Conservation (phyloP, 164 flowering plant genomes). For the Vitis amurensis region DNA sequence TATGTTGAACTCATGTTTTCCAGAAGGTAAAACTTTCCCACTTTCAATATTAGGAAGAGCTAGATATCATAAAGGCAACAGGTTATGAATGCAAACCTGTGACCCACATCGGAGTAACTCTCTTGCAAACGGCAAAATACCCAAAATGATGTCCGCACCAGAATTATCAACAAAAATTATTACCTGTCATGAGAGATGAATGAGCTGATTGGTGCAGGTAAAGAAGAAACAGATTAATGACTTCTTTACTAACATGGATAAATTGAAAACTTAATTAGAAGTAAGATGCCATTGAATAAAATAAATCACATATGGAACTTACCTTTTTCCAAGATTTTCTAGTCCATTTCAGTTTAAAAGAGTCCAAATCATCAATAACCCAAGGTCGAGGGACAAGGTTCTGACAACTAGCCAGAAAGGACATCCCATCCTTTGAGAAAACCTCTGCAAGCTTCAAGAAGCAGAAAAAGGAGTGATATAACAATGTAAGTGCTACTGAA, state of each 20-base stretch:
- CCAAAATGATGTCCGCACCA: slow-evolving; percentile 97
- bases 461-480: background rate
- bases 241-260: background rate
- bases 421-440: slow-evolving; percentile 96
- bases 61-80: background rate
- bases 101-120: slow-evolving; percentile 83
- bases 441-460: slow-evolving; percentile 95
- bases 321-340: slow-evolving; percentile 91
- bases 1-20: no score
- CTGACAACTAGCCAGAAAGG: slow-evolving; percentile 91
- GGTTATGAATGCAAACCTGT: slow-evolving; percentile 49
- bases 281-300: background rate
- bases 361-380: slow-evolving; percentile 95
- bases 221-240: background rate
- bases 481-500: slow-evolving; percentile 4
- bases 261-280: background rate
- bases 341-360: slow-evolving; percentile 71
- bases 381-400: slow-evolving; percentile 94
- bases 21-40: no score
- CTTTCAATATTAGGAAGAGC: no score
- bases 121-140: slow-evolving; percentile 92
- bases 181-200: slow-evolving; percentile 51
- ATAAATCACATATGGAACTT: slow-evolving; percentile 7
- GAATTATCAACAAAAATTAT: slow-evolving; percentile 94
- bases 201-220: slow-evolving; percentile 15